Conservation (phyloP, 805 yeast species). For the Candida wancherniae region DNA sequence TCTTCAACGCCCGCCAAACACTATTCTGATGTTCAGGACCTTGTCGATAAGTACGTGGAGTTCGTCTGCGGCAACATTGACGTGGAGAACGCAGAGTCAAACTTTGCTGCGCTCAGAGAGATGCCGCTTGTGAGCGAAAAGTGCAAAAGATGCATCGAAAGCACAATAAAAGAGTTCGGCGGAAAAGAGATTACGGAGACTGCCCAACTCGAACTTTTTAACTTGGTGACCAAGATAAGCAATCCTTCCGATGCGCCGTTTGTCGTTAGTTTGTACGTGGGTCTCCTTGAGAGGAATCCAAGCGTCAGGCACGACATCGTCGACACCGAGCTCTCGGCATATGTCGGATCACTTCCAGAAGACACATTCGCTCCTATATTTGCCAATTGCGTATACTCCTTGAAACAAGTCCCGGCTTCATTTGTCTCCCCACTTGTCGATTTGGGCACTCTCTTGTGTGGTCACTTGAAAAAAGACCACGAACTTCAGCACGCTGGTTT, state of each 20-base stretch:
- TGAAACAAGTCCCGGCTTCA: constrained; percentile 12
- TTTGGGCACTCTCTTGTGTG: constrained; percentile 17
- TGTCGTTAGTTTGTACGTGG: constrained; percentile 13
- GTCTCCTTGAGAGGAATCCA: constrained; percentile 4
- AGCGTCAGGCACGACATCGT: constrained; percentile 1
- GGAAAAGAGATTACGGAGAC: constrained; percentile 1
- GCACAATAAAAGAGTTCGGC: constrained; percentile 8
- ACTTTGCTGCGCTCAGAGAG: constrained; percentile 5
- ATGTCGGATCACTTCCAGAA: constrained; percentile 3
- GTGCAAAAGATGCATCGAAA: constrained; percentile 1
- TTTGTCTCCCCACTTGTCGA: constrained; percentile 15
- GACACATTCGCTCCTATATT: constrained; percentile 10
- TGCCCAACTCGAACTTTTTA: constrained; percentile 7
- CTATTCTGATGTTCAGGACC: constrained; percentile 3
- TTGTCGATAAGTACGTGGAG: constrained; percentile 4
- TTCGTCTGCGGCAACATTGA: constrained; percentile 2
- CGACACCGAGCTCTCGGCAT: constrained; percentile 3
- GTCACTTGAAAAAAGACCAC: constrained; percentile 12
- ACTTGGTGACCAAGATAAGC: constrained; percentile 6
- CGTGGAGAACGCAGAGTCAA: constrained; percentile 3
- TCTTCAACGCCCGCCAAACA: constrained; percentile 3
- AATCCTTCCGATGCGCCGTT: constrained; percentile 3
- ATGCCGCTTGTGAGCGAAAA: constrained; percentile 3
- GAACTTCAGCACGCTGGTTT: constrained; percentile 11
- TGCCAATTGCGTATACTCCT: constrained; percentile 16